phyloP scores from a whole-genome alignment of 768 basidiomycete genomes.

The Tulasnella sp. region DNA sequence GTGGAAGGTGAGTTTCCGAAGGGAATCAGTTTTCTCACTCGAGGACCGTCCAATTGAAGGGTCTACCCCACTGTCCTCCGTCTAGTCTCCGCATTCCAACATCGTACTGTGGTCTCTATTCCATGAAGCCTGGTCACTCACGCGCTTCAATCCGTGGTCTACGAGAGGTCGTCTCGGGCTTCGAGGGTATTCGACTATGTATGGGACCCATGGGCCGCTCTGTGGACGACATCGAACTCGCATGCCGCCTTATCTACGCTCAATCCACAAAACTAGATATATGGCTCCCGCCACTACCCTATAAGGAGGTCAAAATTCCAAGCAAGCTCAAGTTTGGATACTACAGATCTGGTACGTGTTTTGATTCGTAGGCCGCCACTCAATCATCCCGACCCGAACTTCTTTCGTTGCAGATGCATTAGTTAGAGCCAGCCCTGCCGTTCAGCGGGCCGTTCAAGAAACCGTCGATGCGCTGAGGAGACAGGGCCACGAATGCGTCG shows the following conservation, averaged over 20 bases:
- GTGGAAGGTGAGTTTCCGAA: slow-evolving; percentile 27
- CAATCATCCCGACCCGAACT: background rate
- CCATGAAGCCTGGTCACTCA: slow-evolving; percentile 57
- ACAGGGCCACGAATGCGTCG: slow-evolving; percentile 72
- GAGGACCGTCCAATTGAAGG: background rate
- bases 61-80: too few species aligned
- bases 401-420: slow-evolving; percentile 34
- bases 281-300: slow-evolving; percentile 47
- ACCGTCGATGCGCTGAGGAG: slow-evolving; percentile 53
- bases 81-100: slow-evolving; percentile 76
- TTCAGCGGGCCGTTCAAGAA: slow-evolving; percentile 61
- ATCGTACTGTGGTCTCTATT: slow-evolving; percentile 66
- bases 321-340: slow-evolving; percentile 63
- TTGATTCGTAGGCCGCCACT: too few species aligned
- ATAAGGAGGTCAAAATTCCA: slow-evolving; percentile 44
- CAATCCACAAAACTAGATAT: slow-evolving; percentile 32
- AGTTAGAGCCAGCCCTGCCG: slow-evolving; percentile 58
- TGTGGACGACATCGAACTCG: slow-evolving; percentile 57
- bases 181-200: slow-evolving; percentile 46
- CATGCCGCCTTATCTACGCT: slow-evolving; percentile 43
- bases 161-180: slow-evolving; percentile 54
- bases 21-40: too few species aligned
- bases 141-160: slow-evolving; percentile 47
- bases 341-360: slow-evolving; percentile 34
- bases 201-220: slow-evolving; percentile 25